These are phyloP conservation scores for Epicoccum sorghinum DNA, from an alignment of 2,329 filamentous ascomycete species.

Conservation along the genomic window DNA sequence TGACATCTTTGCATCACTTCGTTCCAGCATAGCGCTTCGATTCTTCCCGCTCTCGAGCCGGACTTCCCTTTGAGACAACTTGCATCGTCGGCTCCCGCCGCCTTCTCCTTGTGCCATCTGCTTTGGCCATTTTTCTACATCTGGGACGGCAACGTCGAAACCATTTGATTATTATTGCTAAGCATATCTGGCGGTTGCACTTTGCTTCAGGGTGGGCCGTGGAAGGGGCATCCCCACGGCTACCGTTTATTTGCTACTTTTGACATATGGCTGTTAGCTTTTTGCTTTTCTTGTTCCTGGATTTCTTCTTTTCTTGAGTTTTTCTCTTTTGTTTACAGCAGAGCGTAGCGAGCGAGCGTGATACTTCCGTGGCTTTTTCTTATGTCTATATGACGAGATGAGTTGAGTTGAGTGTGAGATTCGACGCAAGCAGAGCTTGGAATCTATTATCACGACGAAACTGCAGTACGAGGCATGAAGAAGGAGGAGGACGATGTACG, in stretches of 20 bases:
- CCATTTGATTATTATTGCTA: conserved; percentile 25
- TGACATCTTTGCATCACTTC: conserved; percentile 36
- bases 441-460: conserved; percentile 1
- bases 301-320: background rate
- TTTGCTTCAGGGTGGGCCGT: conserved; percentile 27
- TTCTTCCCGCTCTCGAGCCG: conserved; percentile 37
- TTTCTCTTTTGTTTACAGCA: conserved; percentile 19
- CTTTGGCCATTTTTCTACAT: conserved; percentile 33
- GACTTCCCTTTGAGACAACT: conserved; percentile 28
- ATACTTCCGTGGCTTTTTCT: conserved; percentile 36
- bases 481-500: conserved; percentile 2
- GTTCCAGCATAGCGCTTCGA: conserved; percentile 43
- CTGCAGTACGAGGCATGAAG: background rate
- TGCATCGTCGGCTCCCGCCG: conserved; percentile 42
- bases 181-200: conserved; percentile 39
- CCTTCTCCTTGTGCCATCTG: conserved; percentile 28
- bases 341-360: conserved; percentile 42
- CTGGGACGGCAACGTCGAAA: conserved; percentile 43
- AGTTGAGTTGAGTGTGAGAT: background rate
- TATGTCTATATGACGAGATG: conserved; percentile 19
- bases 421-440: conserved; percentile 12
- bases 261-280: conserved; percentile 16
- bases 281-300: conserved; percentile 12
- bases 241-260: conserved; percentile 14
- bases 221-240: conserved; percentile 17